Base-by-base conservation (phyloP, 129 eudicot genomes). In the Lactuca sativa region DNA sequence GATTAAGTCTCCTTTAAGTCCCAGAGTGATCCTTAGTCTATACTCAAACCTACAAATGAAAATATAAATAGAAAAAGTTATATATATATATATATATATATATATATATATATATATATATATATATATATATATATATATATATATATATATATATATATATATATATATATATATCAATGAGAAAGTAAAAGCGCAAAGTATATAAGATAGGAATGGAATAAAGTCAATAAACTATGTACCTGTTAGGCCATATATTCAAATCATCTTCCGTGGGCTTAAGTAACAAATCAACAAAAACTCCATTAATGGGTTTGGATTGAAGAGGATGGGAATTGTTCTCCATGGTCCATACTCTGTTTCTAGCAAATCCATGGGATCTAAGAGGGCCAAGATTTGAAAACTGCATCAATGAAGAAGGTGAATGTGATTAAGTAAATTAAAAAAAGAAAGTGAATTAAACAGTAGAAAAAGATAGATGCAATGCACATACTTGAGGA, bases 301-400 rank as follows among this genome's bases (percentile, higher is more conserved):
- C 85, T 74, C 85, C 82, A 74, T 64, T 80, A 53, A 90, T 44
- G 30, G 88, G 52, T 62, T 60, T 77, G 33, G 85, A 59, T 51
- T 82, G 85, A 81, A 84, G 64, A 25, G 96, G 85, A 62, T 83
- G 86, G 25, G 91, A 88, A 0, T 86, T 81, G 66, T 54, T 38
- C 34, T 92, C 98, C 66, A 89, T 70, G 67, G 73, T 67, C 98
- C 98, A 92, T 21, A 83, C 51, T 82, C 95, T 85, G 86, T 83
- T 92, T 79, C 98, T 85, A 48, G 92, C 96, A 78, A 92, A 92
- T 68, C 95, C 98, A 89, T 92, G 98, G 47, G 74, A 68, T 84
- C 83, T 86, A 57, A 89, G 90, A 66, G 85, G 21, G 48, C 98
- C 98, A 59, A 60, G 76, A 71, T 75, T 80, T 43, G 86, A 82